Evolutionary conservation across 2,329 filamentous ascomycete genomes (phyloP), one percentile per base, ranked within the genome.

Genomic region (Cladosporium sp.): DNA sequence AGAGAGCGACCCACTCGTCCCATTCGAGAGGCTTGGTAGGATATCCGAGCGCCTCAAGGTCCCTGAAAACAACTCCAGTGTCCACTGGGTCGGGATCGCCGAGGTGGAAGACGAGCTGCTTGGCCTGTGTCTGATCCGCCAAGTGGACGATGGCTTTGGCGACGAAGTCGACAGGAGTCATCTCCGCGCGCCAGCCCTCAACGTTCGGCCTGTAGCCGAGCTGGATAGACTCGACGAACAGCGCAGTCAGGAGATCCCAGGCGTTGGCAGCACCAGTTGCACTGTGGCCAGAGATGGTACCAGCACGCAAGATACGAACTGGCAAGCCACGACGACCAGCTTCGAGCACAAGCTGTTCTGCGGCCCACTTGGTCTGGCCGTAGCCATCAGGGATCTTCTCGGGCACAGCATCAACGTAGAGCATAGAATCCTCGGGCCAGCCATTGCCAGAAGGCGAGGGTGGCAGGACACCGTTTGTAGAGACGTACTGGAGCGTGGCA

Each of bases 131-230:
- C 66, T 92, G 84, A 70, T 89, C 87, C 49, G 88, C 85, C 24
- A 93, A 84, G 21, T 90, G 87, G 28, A 91, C 81, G 70, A 94
- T 91, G 4, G 90, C 87, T 69, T 87, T 88, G 78, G 88, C 91
- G 66, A 93, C 90, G 72, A 92, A 93, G 77, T 94, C 91, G 15
- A 92, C 91, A 0, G 91, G 91, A 0, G 91, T 93, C 91, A 93
- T 93, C 79, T 94, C 91, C 1, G 90, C 86, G 59, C 88, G 86
- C 91, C 91, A 94, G 51, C 88, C 88, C 59, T 89, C 84, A 4
- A 93, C 87, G 63, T 91, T 84, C 0, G 91, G 91, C 1, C 86
- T 86, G 70, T 86, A 85, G 6, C 90, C 90, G 3, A 93, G 82
- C 62, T 90, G 87, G 44, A 93, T 83, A 0, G 91, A 93, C 75